phyloP scores from a whole-genome alignment of 2,329 filamentous ascomycete species.

The Pochonia chlamydosporia region DNA sequence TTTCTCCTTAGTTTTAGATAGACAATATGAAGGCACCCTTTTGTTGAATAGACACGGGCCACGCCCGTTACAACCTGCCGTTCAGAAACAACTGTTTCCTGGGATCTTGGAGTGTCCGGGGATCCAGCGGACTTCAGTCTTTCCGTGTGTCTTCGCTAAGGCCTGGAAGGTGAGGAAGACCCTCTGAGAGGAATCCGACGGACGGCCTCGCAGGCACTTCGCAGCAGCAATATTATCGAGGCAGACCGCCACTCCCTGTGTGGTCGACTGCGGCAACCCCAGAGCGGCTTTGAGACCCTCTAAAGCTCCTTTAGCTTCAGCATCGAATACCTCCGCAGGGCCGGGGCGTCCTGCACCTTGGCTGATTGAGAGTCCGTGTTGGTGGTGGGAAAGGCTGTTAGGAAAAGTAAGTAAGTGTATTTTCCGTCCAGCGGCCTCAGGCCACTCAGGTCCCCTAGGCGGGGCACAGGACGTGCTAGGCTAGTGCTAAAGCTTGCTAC shows the following conservation, averaged over 20 bases:
- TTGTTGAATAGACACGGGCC: no score
- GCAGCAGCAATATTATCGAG: neutral
- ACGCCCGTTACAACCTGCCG: no score
- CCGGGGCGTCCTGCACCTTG: neutral
- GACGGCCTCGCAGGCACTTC: slow-evolving; percentile 6
- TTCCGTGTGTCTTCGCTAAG: slow-evolving; percentile 4
- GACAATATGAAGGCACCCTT: no score
- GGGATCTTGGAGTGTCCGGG: slow-evolving; percentile 8
- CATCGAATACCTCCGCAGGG: neutral
- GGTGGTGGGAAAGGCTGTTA: no score
- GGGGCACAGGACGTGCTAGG: no score
- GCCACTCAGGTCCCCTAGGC: no score
- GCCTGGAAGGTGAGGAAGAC: slow-evolving; percentile 10
- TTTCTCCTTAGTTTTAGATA: no score
- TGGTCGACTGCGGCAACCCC: neutral
- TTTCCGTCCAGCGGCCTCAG: no score
- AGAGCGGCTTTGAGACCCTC: neutral
- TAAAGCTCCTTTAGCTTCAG: neutral
- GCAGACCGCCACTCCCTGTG: neutral
- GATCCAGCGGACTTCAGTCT: slow-evolving; percentile 5
- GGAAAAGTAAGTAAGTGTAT: no score
- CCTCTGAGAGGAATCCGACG: slow-evolving; percentile 11
- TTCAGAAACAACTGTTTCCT: no score
- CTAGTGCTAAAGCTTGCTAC: no score
- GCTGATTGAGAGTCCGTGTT: neutral